A percentile compares a stretch with the other conserved stretches of the same genome.
Conservation (phyloP, 768 basidiomycete species). For the Auricularia sp. region DNA sequence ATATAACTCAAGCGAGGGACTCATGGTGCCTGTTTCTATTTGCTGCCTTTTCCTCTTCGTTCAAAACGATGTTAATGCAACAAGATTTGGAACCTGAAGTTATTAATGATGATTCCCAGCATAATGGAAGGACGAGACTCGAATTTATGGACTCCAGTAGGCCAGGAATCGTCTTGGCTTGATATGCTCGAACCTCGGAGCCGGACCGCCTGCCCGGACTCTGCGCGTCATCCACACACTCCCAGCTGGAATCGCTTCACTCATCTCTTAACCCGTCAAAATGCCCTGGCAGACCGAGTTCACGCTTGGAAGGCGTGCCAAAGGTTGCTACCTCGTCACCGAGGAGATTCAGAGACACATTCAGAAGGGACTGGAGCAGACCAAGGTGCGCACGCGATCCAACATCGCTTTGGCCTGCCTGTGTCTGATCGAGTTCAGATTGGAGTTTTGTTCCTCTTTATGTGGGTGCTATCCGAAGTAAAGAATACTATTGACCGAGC, state of each 20-base stretch:
- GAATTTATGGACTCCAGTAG: too few species aligned
- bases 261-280: background rate
- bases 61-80: too few species aligned
- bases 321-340: constrained; percentile 80
- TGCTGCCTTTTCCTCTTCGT: too few species aligned
- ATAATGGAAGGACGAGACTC: too few species aligned
- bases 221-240: background rate
- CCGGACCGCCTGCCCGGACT: too few species aligned
- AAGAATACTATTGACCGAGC: background rate
- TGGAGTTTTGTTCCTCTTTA: constrained; percentile 84
- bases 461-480: constrained; percentile 26
- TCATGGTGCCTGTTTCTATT: too few species aligned
- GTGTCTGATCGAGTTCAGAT: constrained; percentile 33
- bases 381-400: constrained; percentile 36
- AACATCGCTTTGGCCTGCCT: background rate
- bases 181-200: too few species aligned
- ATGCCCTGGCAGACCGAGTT: constrained; percentile 95
- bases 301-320: constrained; percentile 39
- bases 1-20: too few species aligned
- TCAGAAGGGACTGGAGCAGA: constrained; percentile 53
- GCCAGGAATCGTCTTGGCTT: too few species aligned
- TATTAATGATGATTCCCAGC: too few species aligned
- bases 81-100: too few species aligned
- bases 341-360: constrained; percentile 62
- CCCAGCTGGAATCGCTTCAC: background rate